A percentile compares a stretch with the other conserved stretches of the same genome.
Conservation (phyloP, 345 rosid species). For the Pelargonium nanum region DNA sequence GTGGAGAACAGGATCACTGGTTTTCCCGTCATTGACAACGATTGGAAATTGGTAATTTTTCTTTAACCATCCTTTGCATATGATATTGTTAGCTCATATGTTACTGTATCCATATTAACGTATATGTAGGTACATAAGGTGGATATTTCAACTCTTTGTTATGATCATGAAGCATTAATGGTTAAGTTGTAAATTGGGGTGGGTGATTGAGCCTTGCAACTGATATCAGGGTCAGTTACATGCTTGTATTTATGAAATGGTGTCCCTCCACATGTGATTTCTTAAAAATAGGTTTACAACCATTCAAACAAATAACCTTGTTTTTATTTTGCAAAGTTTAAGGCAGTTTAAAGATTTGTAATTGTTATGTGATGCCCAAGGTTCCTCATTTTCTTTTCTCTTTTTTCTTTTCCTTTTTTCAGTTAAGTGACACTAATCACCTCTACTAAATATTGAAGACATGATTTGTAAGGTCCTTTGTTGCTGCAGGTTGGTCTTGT, state of each 20-base stretch:
- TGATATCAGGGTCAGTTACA: no score
- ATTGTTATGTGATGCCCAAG: no score
- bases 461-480: slow-evolving; percentile 12
- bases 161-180: neutral
- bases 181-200: neutral
- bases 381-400: neutral
- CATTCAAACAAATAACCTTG: no score
- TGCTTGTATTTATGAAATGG: no score
- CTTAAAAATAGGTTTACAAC: no score
- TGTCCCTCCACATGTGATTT: no score
- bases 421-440: no score
- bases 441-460: neutral
- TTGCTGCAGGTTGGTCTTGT: slow-evolving; percentile 83
- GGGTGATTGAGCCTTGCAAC: no score
- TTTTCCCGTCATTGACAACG: slow-evolving; percentile 82
- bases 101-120: no score
- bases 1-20: slow-evolving; percentile 77
- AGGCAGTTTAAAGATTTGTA: neutral
- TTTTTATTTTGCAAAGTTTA: neutral
- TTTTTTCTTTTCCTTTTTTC: neutral
- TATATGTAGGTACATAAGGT: no score
- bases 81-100: no score
- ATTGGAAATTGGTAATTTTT: slow-evolving; percentile 59
- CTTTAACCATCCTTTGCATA: slow-evolving; percentile 6
- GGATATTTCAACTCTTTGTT: neutral